Conservation (phyloP, 495 filamentous ascomycete species). For the Trichoderma reesei region DNA sequence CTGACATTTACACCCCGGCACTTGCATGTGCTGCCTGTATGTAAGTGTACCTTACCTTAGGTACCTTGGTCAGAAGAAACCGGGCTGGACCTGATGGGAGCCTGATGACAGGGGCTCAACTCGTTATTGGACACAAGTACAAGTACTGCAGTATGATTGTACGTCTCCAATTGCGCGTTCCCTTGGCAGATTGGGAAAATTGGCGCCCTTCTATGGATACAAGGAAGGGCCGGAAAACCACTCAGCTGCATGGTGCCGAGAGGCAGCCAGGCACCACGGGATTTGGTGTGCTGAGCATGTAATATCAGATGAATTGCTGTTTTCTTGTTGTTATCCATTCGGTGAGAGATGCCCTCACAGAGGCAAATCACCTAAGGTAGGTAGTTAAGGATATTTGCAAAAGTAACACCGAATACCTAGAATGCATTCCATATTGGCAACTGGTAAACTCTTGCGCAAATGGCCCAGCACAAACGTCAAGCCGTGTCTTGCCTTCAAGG, state of each 20-base stretch:
- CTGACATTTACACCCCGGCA: not conserved
- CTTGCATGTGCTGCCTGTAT: not conserved
- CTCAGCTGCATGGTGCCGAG: not conserved
- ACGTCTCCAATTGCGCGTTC: not conserved
- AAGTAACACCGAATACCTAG: too few relatives aligned
- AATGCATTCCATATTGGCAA: too few relatives aligned
- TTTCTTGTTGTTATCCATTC: not conserved
- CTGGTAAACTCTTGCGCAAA: too few relatives aligned
- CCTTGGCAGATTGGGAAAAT: not conserved
- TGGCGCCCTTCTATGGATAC: not conserved
- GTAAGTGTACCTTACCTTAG: not conserved
- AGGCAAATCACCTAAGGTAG: not conserved
- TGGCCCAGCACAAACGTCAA: too few relatives aligned
- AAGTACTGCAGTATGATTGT: not conserved
- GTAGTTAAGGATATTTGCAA: too few relatives aligned
- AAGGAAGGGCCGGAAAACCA: not conserved
- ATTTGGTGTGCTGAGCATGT: not conserved
- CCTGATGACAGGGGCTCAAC: too few relatives aligned
- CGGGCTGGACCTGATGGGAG: too few relatives aligned
- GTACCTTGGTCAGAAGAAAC: too few relatives aligned
- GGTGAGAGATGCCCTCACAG: not conserved
- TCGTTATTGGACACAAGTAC: too few relatives aligned
- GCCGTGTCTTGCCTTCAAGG: too few relatives aligned
- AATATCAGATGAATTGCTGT: not conserved
- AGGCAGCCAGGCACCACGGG: not conserved